These are phyloP conservation scores for Tillandsia leiboldiana DNA, from an alignment of 176 grass and related monocot genomes.

Conservation along the genomic window DNA sequence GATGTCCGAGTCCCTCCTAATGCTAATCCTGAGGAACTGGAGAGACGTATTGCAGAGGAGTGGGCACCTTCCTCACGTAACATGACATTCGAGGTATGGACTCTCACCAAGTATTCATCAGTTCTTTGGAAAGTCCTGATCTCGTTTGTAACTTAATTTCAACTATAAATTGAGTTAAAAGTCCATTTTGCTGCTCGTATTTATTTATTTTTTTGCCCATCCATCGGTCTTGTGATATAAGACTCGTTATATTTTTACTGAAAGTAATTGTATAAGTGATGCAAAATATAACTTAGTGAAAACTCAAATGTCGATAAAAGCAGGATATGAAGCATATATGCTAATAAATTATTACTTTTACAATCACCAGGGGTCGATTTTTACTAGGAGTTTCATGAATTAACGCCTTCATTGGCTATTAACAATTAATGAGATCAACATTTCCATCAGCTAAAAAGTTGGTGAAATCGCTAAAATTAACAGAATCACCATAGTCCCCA, in stretches of 20 bases:
- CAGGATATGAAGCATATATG: no score
- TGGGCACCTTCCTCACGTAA: slow-evolving; percentile 86
- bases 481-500: no score
- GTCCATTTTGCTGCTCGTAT: not conserved
- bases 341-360: no score
- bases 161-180: not conserved
- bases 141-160: not conserved
- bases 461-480: no score
- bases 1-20: slow-evolving; percentile 71
- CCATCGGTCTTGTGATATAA: not conserved
- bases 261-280: not conserved
- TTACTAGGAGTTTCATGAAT: not conserved
- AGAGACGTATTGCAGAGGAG: slow-evolving; percentile 75
- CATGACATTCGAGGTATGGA: slow-evolving; percentile 63
- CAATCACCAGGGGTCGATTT: not conserved
- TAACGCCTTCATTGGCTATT: no score
- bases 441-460: no score
- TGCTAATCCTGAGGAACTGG: slow-evolving; percentile 46
- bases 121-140: not conserved
- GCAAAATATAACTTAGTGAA: no score
- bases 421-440: no score
- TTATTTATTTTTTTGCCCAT: not conserved
- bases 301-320: no score
- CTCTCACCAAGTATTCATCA: not conserved
- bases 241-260: not conserved